These are phyloP conservation scores for Penicillium crystallinum DNA, from an alignment of 495 filamentous ascomycete species.

Conservation along the genomic window DNA sequence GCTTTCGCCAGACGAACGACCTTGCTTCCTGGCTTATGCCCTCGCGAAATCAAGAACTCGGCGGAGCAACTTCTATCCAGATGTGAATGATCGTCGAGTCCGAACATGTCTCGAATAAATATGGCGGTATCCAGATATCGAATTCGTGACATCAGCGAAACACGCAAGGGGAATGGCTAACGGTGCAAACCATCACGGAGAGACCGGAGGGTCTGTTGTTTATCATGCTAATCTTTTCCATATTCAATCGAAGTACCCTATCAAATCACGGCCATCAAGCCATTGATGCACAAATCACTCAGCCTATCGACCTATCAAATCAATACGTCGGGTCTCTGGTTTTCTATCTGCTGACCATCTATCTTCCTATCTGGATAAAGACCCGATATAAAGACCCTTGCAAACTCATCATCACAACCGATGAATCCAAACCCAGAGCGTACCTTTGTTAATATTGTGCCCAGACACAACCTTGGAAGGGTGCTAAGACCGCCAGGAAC, in stretches of 20 bases:
- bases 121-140: neutral
- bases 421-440: neutral
- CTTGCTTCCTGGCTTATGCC: constrained; percentile 2
- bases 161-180: neutral
- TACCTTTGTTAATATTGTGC: neutral
- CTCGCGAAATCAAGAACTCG: neutral
- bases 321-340: neutral
- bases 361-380: neutral
- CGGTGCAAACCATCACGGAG: neutral
- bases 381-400: too few species aligned
- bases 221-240: neutral
- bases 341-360: neutral
- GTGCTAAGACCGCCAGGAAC: neutral
- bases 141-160: neutral
- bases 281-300: neutral
- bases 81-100: constrained; percentile 6
- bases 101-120: neutral
- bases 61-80: neutral
- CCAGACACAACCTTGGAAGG: neutral
- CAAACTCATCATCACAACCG: neutral
- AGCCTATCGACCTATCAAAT: neutral
- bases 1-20: neutral
- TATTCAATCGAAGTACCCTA: neutral
- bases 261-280: neutral
- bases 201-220: neutral